Conservation (phyloP, 257 asterid genomes). For the Coffea eugenioides region DNA sequence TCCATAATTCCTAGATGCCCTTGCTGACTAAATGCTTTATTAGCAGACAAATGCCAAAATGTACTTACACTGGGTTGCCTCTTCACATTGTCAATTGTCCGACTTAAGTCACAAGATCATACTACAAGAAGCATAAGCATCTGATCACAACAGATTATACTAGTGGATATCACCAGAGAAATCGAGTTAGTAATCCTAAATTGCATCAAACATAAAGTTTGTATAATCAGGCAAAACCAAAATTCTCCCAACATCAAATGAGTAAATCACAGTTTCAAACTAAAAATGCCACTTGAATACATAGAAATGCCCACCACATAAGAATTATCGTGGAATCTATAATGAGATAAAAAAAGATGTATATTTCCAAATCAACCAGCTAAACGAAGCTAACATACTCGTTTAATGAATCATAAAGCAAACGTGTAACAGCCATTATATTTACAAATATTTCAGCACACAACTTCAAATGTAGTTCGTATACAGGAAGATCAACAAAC, state of each 20-base stretch:
- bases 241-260: background rate
- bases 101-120: no score
- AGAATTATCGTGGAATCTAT: conserved; percentile 23
- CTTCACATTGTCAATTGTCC: no score
- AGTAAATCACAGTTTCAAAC: background rate
- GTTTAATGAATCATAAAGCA: no score
- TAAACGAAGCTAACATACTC: no score
- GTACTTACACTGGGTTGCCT: background rate
- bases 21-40: background rate
- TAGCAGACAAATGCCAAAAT: background rate
- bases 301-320: conserved; percentile 23
- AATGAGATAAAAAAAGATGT: no score
- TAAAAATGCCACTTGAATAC: background rate
- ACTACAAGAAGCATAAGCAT: no score
- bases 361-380: background rate
- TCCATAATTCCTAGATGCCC: background rate
- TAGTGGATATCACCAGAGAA: no score
- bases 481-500: background rate
- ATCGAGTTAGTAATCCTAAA: no score
- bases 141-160: no score
- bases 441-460: conserved; percentile 11
- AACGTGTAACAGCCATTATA: background rate
- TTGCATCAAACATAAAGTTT: background rate
- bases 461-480: background rate
- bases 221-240: background rate